Percentiles rank a stretch among this genome's conserved stretches.
These are phyloP conservation scores for Croton laevigatus DNA, from an alignment of 441 rosid genomes.

Conservation along the genomic window DNA sequence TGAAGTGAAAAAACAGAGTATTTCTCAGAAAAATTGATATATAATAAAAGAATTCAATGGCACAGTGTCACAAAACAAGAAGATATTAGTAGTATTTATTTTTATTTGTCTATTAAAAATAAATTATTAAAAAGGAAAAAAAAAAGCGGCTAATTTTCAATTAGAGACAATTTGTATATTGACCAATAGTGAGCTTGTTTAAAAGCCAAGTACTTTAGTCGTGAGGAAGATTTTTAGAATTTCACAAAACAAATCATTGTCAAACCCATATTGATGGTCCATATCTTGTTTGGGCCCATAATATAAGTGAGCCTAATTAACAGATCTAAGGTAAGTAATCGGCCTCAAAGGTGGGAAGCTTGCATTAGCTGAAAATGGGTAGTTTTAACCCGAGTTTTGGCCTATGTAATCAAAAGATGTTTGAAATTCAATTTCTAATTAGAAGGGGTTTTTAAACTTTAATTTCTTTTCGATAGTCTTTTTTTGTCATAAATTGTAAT, in stretches of 20 bases:
- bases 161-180: not conserved
- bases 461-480: too few relatives aligned
- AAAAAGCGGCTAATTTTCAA: not conserved
- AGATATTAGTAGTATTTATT: not conserved
- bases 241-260: not conserved
- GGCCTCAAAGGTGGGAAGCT: too few relatives aligned
- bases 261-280: not conserved
- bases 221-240: not conserved
- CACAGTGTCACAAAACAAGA: not conserved
- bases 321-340: too few relatives aligned
- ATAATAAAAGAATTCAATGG: not conserved
- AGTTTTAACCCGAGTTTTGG: too few relatives aligned
- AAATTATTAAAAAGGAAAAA: not conserved
- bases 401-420: too few relatives aligned
- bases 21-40: constrained; percentile 6
- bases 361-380: too few relatives aligned
- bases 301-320: too few relatives aligned
- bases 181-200: constrained; percentile 6
- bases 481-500: too few relatives aligned
- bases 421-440: too few relatives aligned
- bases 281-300: not conserved
- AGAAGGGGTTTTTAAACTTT: too few relatives aligned
- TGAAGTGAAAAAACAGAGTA: constrained; percentile 17
- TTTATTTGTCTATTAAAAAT: too few relatives aligned
- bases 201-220: not conserved